phyloP scores from a whole-genome alignment of 75 land plant species.

The Azolla pinnata region DNA sequence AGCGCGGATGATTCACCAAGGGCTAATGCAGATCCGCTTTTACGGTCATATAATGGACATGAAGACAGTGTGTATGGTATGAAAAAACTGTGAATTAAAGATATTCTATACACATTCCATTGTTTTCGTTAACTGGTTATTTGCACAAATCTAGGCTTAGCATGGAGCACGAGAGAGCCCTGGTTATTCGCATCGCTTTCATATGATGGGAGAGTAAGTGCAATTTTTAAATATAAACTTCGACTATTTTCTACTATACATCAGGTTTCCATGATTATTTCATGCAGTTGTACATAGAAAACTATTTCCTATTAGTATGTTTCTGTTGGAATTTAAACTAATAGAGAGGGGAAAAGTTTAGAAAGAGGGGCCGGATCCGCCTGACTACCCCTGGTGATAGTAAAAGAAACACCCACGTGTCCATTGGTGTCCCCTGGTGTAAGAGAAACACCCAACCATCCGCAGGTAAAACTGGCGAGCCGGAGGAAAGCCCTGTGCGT shows the following conservation, averaged over 20 bases:
- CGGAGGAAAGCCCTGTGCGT: too few relatives aligned
- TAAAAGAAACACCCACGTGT: too few relatives aligned
- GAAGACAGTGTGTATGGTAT: slow-evolving; percentile 98
- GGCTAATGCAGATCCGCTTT: slow-evolving; percentile 42
- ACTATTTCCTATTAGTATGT: too few relatives aligned
- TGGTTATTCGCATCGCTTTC: slow-evolving; percentile 90
- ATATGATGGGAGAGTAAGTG: slow-evolving; percentile 93
- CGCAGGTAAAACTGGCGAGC: too few relatives aligned
- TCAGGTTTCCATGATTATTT: neutral
- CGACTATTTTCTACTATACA: neutral
- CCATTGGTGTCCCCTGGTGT: too few relatives aligned
- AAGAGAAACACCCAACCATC: too few relatives aligned
- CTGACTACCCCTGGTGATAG: too few relatives aligned
- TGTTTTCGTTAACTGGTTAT: neutral
- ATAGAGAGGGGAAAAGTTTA: too few relatives aligned
- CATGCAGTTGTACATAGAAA: too few relatives aligned
- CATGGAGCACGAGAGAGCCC: slow-evolving; percentile 97
- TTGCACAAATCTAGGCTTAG: slow-evolving; percentile 42
- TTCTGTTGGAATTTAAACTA: too few relatives aligned
- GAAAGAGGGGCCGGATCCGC: too few relatives aligned
- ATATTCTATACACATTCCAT: neutral
- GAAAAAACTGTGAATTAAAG: neutral
- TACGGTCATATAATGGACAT: slow-evolving; percentile 81
- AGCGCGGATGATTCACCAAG: slow-evolving; percentile 54
- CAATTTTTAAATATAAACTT: neutral